Evolutionary conservation across 139 green algal species (phyloP).

Genomic region (Microglena sp.): DNA sequence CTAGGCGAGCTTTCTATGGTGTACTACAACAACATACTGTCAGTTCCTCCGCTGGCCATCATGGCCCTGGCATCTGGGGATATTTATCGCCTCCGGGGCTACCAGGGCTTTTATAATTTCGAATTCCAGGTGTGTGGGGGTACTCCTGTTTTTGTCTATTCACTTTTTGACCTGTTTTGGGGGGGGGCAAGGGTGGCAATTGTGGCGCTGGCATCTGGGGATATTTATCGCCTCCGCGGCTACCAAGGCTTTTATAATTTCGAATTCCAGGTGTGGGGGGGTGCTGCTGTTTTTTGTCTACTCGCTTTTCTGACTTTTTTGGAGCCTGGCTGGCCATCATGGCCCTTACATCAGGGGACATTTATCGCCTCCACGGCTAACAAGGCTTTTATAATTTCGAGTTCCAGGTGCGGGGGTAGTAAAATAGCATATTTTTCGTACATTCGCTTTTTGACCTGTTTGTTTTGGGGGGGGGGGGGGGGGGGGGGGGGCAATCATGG

Average conservation of each 20-base stretch:
- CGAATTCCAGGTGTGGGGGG: constrained; percentile 17
- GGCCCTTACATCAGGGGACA: constrained; percentile 49
- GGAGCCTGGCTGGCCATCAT: constrained; percentile 59
- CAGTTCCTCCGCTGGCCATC: constrained; percentile 59
- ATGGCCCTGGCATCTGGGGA: constrained; percentile 60
- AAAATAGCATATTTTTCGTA: background rate
- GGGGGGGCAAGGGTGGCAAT: no score
- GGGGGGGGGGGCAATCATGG: constrained; percentile 54
- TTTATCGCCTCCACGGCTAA: constrained; percentile 13
- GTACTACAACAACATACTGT: constrained; percentile 91
- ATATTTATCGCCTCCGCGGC: constrained; percentile 26
- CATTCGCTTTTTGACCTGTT: no score
- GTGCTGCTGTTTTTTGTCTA: background rate
- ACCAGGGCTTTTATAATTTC: constrained; percentile 1
- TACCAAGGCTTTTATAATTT: constrained; percentile 9
- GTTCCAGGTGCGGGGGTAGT: constrained; percentile 15
- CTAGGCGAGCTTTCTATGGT: constrained; percentile 31
- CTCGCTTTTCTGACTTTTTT: no score
- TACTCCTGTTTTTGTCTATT: background rate
- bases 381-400: background rate
- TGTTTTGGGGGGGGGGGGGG: background rate
- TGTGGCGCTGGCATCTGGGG: constrained; percentile 53
- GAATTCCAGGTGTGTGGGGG: constrained; percentile 17
- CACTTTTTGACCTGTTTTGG: no score
- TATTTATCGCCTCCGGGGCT: constrained; percentile 14